Evolutionary conservation across 371 early-diverging fungal genomes (phyloP).

Genomic region (Haplosporangium sp.): DNA sequence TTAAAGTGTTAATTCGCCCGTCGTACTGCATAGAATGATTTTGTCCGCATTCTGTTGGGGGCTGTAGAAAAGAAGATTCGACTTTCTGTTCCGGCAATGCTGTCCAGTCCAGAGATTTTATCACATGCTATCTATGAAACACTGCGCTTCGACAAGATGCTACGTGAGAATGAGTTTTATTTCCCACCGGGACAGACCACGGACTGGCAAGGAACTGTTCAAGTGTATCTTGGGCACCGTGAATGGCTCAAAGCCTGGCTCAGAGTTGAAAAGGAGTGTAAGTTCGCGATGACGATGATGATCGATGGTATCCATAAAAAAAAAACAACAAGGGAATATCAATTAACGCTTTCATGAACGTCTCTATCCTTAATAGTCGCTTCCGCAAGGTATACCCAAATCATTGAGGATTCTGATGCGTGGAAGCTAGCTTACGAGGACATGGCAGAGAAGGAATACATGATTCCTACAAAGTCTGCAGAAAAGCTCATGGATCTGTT

Average conservation of each 20-base stretch:
- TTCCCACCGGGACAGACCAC: conserved; percentile 51
- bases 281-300: conserved; percentile 8
- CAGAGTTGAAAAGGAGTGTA: conserved; percentile 75
- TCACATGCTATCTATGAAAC: conserved; percentile 82
- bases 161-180: conserved; percentile 77
- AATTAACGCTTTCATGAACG: not conserved
- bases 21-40: conserved; percentile 65
- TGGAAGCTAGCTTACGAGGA: conserved; percentile 69
- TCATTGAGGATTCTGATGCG: conserved; percentile 66
- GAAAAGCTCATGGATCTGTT: conserved; percentile 65
- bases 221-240: conserved; percentile 65
- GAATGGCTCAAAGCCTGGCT: conserved; percentile 80
- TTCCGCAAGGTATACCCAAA: conserved; percentile 68
- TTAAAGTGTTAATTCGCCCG: not conserved
- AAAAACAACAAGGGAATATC: not conserved
- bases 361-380: conserved; percentile 57
- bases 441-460: conserved; percentile 56
- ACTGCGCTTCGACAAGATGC: conserved; percentile 76
- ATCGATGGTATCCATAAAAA: not conserved
- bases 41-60: conserved; percentile 70
- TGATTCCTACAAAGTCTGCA: conserved; percentile 68
- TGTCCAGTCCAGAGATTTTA: conserved; percentile 69
- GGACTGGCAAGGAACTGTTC: conserved; percentile 61
- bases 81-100: conserved; percentile 63
- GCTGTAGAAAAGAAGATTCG: conserved; percentile 74